phyloP scores from a whole-genome alignment of 495 filamentous ascomycete species.

The Pseudevernia furfuracea region DNA sequence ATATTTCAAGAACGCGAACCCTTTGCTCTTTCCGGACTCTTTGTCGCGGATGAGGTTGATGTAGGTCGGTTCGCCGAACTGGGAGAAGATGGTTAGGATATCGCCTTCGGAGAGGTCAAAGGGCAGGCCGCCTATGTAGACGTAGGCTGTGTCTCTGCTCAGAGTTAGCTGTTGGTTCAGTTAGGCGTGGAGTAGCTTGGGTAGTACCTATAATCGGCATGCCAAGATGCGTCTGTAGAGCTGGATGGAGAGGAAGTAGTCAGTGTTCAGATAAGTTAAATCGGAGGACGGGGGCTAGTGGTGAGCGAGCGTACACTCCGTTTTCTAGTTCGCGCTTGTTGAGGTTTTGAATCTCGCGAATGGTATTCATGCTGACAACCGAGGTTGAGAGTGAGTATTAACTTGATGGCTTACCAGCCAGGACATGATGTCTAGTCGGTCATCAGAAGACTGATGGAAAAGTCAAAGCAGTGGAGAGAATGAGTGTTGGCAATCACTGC shows the following conservation, averaged over 20 bases:
- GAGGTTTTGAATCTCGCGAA: constrained; percentile 82
- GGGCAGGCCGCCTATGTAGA: constrained; percentile 92
- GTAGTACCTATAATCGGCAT: constrained; percentile 63
- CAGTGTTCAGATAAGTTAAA: constrained; percentile 35
- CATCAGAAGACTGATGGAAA: not conserved
- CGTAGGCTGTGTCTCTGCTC: constrained; percentile 79
- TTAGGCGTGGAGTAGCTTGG: not conserved
- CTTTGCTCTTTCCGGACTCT: constrained; percentile 87
- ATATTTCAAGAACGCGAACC: constrained; percentile 94
- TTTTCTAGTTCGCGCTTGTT: constrained; percentile 94
- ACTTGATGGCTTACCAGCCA: not conserved
- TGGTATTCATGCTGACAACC: constrained; percentile 66
- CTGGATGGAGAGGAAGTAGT: constrained; percentile 32
- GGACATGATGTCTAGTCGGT: not conserved
- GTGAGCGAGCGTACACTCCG: constrained; percentile 51
- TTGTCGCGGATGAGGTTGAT: constrained; percentile 88
- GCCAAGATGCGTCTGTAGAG: constrained; percentile 84
- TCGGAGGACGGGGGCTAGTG: constrained; percentile 32
- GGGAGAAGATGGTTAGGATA: constrained; percentile 92
- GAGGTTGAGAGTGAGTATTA: not conserved
- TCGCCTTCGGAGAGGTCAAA: constrained; percentile 94
- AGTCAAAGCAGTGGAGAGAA: not conserved
- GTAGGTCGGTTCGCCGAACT: constrained; percentile 89
- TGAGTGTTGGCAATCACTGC: too few relatives aligned
- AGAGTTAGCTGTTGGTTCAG: not conserved